A percentile compares a stretch with the other conserved stretches of the same genome.
These are phyloP conservation scores for Cucurbita pepo DNA, from an alignment of 306 rosid species.

Conservation along the genomic window DNA sequence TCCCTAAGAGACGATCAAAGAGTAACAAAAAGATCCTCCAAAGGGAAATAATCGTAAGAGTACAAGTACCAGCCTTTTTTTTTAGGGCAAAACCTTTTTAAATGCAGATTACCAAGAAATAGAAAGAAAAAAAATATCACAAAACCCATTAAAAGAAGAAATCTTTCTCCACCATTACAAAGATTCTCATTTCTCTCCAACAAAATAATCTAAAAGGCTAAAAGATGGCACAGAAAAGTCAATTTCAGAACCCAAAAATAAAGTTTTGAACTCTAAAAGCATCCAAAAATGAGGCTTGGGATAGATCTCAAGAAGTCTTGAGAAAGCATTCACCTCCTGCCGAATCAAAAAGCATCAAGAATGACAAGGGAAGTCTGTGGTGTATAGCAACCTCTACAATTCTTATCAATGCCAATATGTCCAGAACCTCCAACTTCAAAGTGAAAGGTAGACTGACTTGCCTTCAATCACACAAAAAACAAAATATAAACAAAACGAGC, in stretches of 20 bases:
- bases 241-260: background rate
- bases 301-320: background rate
- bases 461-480: background rate
- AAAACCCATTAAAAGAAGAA: background rate
- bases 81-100: background rate
- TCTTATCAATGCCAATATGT: background rate
- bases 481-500: background rate
- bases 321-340: background rate
- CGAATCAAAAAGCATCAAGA: background rate
- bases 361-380: background rate
- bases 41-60: background rate
- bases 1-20: background rate
- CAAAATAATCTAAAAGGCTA: background rate
- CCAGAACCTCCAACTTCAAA: background rate
- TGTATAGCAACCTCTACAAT: background rate
- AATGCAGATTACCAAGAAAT: background rate
- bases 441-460: background rate
- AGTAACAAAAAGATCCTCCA: background rate
- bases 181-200: background rate
- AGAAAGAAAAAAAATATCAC: background rate
- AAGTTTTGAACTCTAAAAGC: background rate
- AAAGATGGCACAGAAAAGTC: background rate
- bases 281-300: background rate
- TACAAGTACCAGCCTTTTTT: background rate
- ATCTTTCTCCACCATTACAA: background rate